Base-by-base conservation (phyloP, 495 filamentous ascomycete species). In the Neurospora sublineolata region DNA sequence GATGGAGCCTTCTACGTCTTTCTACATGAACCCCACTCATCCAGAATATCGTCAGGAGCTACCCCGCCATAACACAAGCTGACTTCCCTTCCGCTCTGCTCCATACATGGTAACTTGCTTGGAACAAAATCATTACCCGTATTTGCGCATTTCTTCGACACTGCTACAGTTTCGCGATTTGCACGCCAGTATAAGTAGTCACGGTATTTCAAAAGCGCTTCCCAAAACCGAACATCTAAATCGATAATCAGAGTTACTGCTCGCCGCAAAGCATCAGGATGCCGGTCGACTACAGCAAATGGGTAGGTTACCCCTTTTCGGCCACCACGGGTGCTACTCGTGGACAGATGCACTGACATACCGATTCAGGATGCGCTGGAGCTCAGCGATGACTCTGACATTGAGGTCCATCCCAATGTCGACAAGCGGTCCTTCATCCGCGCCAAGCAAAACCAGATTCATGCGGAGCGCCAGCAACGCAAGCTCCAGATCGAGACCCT, bases 361-460 rank as follows among this genome's bases (percentile, higher is more conserved):
- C 12, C 46, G 58, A 41, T 20, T 37, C 67, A 90, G 93, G 94
- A 97, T 79, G 88, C 90, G 60, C 86, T 99, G 76, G 95, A 99
- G 87, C 89, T 99, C 76, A 96, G 92, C 74, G 95, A 99, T 81
- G 95, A 99, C 81, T 97, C 93, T 58, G 95, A 99, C 80, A 92
- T 99, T 77, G 95, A 99, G 82, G 94, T 97, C 37, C 95, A 99
- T 80, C 95, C 96, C 71, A 99, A 99, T 83, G 95, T 99, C 80
- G 95, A 99, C 83, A 99, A 99, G 78, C 89, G 90, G 3, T 98
- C 95, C 70, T 99, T 99, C 83, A 99, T 99, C 80, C 93, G 95
- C 70, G 95, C 95, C 71, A 99, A 98, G 84, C 95, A 97, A 82
- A 89, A 91, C 77, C 93, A 98, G 80, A 99, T 99, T 78, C 95